These are phyloP conservation scores for Acer saccharum DNA, from an alignment of 345 rosid genomes.

Conservation along the genomic window DNA sequence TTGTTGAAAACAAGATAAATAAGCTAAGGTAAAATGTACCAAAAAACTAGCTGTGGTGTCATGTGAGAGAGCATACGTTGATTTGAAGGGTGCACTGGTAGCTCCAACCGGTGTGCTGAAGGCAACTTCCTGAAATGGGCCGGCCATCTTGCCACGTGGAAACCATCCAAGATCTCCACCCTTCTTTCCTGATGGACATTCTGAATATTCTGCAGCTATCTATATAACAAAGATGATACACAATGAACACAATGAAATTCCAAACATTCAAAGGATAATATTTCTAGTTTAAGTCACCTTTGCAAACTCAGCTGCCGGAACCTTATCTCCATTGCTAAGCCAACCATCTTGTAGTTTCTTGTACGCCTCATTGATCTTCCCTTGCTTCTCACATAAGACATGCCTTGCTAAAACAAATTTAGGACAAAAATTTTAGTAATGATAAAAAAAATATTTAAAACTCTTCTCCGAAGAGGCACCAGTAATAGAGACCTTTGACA, in stretches of 20 bases:
- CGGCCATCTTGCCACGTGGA: slow-evolving; percentile 97
- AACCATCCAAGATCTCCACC: slow-evolving; percentile 99
- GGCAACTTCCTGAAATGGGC: slow-evolving; percentile 95
- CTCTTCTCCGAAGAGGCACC: neutral
- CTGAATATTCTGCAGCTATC: slow-evolving; percentile 94
- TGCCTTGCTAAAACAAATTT: slow-evolving; percentile 60
- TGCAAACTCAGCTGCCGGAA: slow-evolving; percentile 97
- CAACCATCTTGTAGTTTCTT: slow-evolving; percentile 94
- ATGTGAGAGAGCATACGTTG: slow-evolving; percentile 55
- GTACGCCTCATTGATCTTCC: slow-evolving; percentile 94
- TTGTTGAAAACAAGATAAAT: neutral
- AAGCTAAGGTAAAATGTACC: neutral
- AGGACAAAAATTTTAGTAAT: neutral
- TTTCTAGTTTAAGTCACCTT: slow-evolving; percentile 50
- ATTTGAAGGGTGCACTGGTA: slow-evolving; percentile 94
- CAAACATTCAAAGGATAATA: neutral
- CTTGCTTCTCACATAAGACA: slow-evolving; percentile 91
- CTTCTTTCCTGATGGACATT: slow-evolving; percentile 96
- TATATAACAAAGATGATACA: slow-evolving; percentile 22
- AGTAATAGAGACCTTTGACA: slow-evolving; percentile 66
- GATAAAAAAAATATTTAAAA: neutral
- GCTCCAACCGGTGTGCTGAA: slow-evolving; percentile 81
- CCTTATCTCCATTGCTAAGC: slow-evolving; percentile 91
- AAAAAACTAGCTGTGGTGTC: neutral
- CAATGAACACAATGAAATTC: neutral